These are phyloP conservation scores for Physcomitrellopsis africana DNA, from an alignment of 225 moss, liverwort and hornwort species.

Conservation along the genomic window DNA sequence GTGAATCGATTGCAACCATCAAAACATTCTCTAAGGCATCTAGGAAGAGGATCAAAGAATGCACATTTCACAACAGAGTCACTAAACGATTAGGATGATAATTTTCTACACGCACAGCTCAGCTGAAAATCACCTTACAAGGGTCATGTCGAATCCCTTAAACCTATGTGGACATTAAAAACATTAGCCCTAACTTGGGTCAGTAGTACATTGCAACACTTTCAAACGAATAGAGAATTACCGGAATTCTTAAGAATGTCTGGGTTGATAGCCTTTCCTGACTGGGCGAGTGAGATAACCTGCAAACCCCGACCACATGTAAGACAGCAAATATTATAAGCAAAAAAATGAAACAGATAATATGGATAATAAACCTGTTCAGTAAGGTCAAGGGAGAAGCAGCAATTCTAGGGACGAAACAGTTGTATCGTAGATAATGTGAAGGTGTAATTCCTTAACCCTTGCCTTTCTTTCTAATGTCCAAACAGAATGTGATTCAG, in stretches of 20 bases:
- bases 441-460: too few species aligned
- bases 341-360: too few species aligned
- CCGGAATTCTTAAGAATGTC: conserved; percentile 88
- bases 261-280: conserved; percentile 76
- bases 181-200: background rate
- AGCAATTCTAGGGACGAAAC: too few species aligned
- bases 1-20: background rate
- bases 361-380: too few species aligned
- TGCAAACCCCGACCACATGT: conserved; percentile 31
- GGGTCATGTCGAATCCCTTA: background rate
- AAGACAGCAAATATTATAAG: too few species aligned
- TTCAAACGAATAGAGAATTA: conserved; percentile 24
- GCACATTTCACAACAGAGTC: background rate
- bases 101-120: rapidly evolving
- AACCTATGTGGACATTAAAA: background rate
- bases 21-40: too few species aligned
- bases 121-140: background rate
- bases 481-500: too few species aligned
- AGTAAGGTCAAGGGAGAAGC: too few species aligned
- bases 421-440: too few species aligned
- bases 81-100: too few species aligned
- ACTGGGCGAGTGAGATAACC: conserved; percentile 94
- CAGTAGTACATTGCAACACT: background rate
- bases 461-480: too few species aligned
- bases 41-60: background rate